These are phyloP conservation scores for Colletotrichum spaethianum DNA, from an alignment of 2,329 filamentous ascomycete genomes.

Conservation along the genomic window DNA sequence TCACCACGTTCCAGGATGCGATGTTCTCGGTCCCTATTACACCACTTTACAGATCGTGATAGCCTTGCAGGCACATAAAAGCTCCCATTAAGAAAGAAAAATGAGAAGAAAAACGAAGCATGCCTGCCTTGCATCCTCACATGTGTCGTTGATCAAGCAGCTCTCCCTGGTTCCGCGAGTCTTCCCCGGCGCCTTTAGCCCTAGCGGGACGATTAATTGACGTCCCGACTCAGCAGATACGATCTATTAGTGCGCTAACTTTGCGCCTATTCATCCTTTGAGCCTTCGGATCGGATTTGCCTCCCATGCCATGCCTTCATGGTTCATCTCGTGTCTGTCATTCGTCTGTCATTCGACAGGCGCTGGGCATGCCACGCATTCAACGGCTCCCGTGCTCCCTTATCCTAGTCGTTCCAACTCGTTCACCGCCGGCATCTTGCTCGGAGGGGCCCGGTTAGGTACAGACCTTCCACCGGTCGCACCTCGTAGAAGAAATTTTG, in stretches of 20 bases:
- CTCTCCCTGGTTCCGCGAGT: not conserved
- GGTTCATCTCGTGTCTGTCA: not conserved
- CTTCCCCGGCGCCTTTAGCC: not conserved
- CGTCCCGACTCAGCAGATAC: not conserved
- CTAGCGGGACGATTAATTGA: too few species aligned
- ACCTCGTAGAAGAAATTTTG: too few species aligned
- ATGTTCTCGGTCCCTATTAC: not conserved
- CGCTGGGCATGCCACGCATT: constrained; percentile 18
- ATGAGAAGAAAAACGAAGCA: not conserved
- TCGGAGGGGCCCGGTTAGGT: not conserved
- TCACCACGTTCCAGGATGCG: not conserved
- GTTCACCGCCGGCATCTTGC: not conserved
- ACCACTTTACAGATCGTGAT: not conserved
- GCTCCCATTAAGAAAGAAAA: not conserved
- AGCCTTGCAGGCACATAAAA: not conserved
- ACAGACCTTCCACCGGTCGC: not conserved
- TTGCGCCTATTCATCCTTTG: not conserved
- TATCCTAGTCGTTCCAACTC: not conserved
- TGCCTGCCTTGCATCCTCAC: not conserved
- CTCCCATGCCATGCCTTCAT: not conserved
- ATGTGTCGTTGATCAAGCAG: not conserved
- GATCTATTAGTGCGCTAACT: not conserved
- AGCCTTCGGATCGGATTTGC: not conserved
- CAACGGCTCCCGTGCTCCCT: constrained; percentile 11
- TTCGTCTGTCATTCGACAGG: constrained; percentile 2